A percentile compares a stretch with the other conserved stretches of the same genome.
Conservation (phyloP, 371 early-diverging fungal species). For the Apophysomyces elegans region DNA sequence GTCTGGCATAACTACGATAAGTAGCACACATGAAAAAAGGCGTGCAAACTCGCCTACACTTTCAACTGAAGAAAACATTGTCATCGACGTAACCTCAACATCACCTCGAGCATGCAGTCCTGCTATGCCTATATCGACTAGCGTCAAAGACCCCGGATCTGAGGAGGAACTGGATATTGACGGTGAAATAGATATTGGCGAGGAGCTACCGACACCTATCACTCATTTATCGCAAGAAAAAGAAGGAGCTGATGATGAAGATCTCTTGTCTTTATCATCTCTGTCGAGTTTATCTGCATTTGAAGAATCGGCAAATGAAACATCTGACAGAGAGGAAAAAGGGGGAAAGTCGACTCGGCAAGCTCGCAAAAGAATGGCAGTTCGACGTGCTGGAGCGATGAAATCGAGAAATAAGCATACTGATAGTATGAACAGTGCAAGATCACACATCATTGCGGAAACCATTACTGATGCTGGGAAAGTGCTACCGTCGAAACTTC, state of each 20-base stretch:
- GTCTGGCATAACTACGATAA: not conserved
- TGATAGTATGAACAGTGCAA: not conserved
- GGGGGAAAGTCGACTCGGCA: not conserved
- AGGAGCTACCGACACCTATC: conserved; percentile 13
- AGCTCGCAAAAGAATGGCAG: not conserved
- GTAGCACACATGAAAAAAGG: not conserved
- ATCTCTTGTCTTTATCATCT: conserved; percentile 10
- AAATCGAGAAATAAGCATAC: not conserved
- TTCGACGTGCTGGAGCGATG: not conserved
- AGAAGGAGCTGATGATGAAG: not conserved
- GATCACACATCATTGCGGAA: not conserved
- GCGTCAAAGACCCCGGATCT: conserved; percentile 9
- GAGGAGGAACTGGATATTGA: conserved; percentile 28
- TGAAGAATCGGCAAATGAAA: conserved; percentile 3
- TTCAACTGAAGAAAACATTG: conserved; percentile 28
- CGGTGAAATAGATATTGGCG: conserved; percentile 28
- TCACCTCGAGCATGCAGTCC: conserved; percentile 23
- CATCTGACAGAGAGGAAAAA: not conserved
- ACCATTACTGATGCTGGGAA: not conserved
- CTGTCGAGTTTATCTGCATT: conserved; percentile 12
- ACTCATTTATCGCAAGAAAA: not conserved
- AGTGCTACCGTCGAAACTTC: conserved; percentile 11
- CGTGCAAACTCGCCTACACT: conserved; percentile 10
- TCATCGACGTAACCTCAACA: conserved; percentile 30
- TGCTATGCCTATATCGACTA: conserved; percentile 1